phyloP scores from a whole-genome alignment of 2,329 filamentous ascomycete species.

The Hirsutella minnesotensis region DNA sequence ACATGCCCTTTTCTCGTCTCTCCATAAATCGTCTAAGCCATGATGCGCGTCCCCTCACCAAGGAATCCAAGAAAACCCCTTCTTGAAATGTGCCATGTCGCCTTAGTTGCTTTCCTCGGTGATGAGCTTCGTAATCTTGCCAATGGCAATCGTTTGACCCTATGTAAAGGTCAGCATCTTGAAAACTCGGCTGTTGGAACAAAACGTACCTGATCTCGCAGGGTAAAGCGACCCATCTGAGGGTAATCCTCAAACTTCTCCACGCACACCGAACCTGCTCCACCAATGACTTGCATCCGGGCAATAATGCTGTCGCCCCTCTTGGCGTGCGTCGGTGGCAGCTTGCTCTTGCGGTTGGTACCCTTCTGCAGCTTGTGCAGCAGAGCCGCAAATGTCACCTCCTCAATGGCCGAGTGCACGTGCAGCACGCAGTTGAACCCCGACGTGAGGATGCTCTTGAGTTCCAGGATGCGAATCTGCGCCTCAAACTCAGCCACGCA shows the following conservation, averaged over 20 bases:
- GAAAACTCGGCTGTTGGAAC: neutral
- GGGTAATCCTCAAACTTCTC: slow-evolving; percentile 94
- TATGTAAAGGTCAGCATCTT: slow-evolving; percentile 24
- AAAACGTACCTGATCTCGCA: slow-evolving; percentile 65
- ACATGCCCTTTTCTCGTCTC: too few species aligned
- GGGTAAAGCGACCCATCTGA: slow-evolving; percentile 82
- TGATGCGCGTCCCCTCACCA: too few species aligned
- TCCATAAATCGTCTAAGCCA: too few species aligned
- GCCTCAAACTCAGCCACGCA: slow-evolving; percentile 85
- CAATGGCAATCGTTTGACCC: slow-evolving; percentile 98
- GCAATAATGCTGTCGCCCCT: slow-evolving; percentile 79
- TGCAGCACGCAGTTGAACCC: slow-evolving; percentile 98
- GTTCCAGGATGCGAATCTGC: slow-evolving; percentile 87
- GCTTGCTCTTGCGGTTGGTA: slow-evolving; percentile 86
- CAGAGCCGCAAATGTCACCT: slow-evolving; percentile 80
- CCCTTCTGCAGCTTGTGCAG: slow-evolving; percentile 94
- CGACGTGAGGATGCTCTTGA: slow-evolving; percentile 86
- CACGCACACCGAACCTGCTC: slow-evolving; percentile 77
- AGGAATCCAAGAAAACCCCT: too few species aligned
- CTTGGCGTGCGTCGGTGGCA: slow-evolving; percentile 82
- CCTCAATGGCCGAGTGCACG: slow-evolving; percentile 94
- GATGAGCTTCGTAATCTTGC: slow-evolving; percentile 90
- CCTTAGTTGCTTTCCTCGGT: slow-evolving; percentile 15
- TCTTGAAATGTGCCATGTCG: too few species aligned
- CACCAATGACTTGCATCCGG: slow-evolving; percentile 74